Evolutionary conservation across 2,329 filamentous ascomycete species (phyloP).

Genomic region (Arthroderma sp.): DNA sequence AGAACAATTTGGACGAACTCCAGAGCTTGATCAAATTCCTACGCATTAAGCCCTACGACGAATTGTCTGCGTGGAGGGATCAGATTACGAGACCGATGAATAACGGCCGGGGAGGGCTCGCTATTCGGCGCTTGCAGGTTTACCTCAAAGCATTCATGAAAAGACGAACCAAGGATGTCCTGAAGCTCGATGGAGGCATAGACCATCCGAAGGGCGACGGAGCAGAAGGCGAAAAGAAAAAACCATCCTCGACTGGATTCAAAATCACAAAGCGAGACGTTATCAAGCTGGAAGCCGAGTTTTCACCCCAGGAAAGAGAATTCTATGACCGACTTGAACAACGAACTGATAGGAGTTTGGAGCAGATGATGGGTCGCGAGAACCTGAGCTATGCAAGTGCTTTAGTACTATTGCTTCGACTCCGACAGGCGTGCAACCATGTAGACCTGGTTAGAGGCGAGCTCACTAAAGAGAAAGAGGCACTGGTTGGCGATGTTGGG

Average conservation of each 20-base stretch:
- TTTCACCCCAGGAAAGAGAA: slow-evolving; percentile 63
- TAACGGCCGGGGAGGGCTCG: slow-evolving; percentile 75
- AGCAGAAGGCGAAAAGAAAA: slow-evolving; percentile 36
- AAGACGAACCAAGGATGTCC: slow-evolving; percentile 91
- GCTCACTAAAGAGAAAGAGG: slow-evolving; percentile 76
- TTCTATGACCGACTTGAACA: slow-evolving; percentile 79
- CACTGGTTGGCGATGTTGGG: slow-evolving; percentile 51
- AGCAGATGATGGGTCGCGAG: slow-evolving; percentile 71
- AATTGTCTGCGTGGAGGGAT: slow-evolving; percentile 76
- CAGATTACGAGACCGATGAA: slow-evolving; percentile 85
- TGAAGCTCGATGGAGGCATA: slow-evolving; percentile 73
- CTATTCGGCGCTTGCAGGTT: slow-evolving; percentile 72
- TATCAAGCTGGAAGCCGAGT: slow-evolving; percentile 62
- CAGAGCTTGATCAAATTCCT: slow-evolving; percentile 90
- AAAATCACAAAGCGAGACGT: slow-evolving; percentile 87
- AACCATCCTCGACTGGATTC: slow-evolving; percentile 51
- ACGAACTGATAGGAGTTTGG: slow-evolving; percentile 72
- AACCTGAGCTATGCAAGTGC: slow-evolving; percentile 87
- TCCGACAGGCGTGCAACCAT: slow-evolving; percentile 91
- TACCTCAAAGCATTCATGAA: slow-evolving; percentile 94
- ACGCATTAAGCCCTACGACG: slow-evolving; percentile 79
- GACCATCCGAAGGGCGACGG: slow-evolving; percentile 52
- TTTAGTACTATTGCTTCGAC: slow-evolving; percentile 74
- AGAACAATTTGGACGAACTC: slow-evolving; percentile 93
- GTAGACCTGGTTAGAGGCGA: slow-evolving; percentile 76